A percentile compares a stretch with the other conserved stretches of the same genome.
Evolutionary conservation across 129 eudicot genomes (phyloP).

Genomic region (Tagetes erecta): DNA sequence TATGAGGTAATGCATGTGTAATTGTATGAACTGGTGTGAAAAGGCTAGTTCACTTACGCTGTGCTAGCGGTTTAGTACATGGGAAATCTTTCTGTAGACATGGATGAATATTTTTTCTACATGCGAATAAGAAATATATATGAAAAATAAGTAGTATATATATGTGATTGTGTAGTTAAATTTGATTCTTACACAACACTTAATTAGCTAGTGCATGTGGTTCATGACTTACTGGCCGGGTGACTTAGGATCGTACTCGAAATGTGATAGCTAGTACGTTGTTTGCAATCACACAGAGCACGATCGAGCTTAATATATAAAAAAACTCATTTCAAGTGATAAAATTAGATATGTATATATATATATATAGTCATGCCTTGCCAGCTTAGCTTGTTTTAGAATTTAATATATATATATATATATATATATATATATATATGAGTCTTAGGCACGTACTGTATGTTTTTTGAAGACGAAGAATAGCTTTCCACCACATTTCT

Average conservation of each 20-base stretch:
- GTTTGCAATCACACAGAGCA: too few relatives aligned
- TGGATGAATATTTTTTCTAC: conserved; percentile 40
- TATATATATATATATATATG: too few relatives aligned
- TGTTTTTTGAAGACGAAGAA: conserved; percentile 38
- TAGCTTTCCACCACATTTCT: conserved; percentile 81
- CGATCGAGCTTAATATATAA: too few relatives aligned
- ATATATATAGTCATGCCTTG: too few relatives aligned
- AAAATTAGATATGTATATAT: too few relatives aligned
- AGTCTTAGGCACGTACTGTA: conserved; percentile 32
- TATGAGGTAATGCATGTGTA: conserved; percentile 2
- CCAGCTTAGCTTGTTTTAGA: too few relatives aligned
- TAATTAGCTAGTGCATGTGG: too few relatives aligned
- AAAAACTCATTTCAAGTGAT: too few relatives aligned
- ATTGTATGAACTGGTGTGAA: conserved; percentile 14
- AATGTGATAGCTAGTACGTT: neutral
- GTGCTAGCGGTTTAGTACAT: conserved; percentile 40
- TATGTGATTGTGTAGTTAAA: conserved; percentile 2
- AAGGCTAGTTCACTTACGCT: conserved; percentile 48
- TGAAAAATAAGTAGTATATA: neutral
- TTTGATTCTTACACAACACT: conserved; percentile 18
- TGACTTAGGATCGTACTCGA: too few relatives aligned
- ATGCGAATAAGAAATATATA: conserved; percentile 14
- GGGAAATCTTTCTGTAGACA: conserved; percentile 70
- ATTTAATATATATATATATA: too few relatives aligned
- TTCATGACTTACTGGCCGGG: too few relatives aligned